Percentiles rank a stretch among this genome's conserved stretches.
Evolutionary conservation across 148 eudicot genomes (phyloP).

Genomic region (Heliosperma pusillum): DNA sequence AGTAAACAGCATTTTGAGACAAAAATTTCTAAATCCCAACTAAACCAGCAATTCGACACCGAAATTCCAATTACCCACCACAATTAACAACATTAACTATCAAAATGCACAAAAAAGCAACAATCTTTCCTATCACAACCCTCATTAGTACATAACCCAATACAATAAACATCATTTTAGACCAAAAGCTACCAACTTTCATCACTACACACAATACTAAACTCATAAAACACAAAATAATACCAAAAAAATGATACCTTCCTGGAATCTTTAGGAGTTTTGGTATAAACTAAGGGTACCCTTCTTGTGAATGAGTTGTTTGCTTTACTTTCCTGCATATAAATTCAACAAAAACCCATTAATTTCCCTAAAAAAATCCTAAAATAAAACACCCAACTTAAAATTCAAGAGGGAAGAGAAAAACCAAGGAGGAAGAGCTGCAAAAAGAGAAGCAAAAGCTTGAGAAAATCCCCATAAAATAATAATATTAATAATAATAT

Average conservation of each 20-base stretch:
- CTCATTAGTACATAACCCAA: background rate
- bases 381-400: background rate
- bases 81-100: too few species aligned
- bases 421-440: constrained; percentile 21
- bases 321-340: constrained; percentile 50
- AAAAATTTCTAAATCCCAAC: background rate
- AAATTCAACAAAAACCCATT: constrained; percentile 11
- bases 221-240: background rate
- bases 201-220: background rate
- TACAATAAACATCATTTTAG: background rate
- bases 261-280: constrained; percentile 72
- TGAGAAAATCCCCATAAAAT: constrained; percentile 28
- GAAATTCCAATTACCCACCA: background rate
- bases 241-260: constrained; percentile 38
- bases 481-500: background rate
- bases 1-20: background rate
- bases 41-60: background rate
- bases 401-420: background rate
- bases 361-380: background rate
- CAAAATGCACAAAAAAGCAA: background rate
- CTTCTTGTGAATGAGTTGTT: constrained; percentile 66
- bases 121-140: background rate
- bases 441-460: constrained; percentile 27
- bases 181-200: background rate
- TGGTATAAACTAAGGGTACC: constrained; percentile 71